These are phyloP conservation scores for Bassia scoparia DNA, from an alignment of 148 eudicot genomes.

Conservation along the genomic window DNA sequence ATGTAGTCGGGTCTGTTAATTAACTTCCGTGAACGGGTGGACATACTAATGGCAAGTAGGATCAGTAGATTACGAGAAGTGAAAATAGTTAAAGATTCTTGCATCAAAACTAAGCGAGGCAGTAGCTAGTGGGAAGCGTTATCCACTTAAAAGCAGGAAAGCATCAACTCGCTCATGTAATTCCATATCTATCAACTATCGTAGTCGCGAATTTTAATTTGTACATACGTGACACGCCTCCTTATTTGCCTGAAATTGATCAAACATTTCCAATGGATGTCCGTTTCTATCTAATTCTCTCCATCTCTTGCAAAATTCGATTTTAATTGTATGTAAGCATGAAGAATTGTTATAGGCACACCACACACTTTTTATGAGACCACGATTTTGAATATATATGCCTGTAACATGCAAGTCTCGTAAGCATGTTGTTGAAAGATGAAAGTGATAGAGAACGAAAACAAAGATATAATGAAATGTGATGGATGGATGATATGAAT, in stretches of 20 bases:
- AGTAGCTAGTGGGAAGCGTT: not conserved
- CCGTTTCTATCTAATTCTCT: slow-evolving; percentile 18
- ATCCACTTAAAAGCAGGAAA: not conserved
- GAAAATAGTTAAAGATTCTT: not conserved
- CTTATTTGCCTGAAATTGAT: slow-evolving; percentile 4
- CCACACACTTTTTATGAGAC: no score
- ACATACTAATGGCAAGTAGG: no score
- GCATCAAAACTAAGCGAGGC: not conserved
- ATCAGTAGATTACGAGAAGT: no score
- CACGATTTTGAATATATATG: no score
- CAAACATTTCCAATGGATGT: slow-evolving; percentile 10
- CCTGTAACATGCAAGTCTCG: no score
- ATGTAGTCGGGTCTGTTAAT: no score
- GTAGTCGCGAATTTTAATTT: not conserved
- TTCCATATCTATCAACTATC: not conserved
- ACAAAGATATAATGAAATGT: no score
- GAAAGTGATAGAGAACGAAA: not conserved
- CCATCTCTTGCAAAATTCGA: no score
- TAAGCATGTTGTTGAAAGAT: slow-evolving; percentile 18
- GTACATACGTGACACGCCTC: no score
- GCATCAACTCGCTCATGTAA: not conserved
- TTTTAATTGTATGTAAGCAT: no score
- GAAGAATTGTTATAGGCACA: no score
- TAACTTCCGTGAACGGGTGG: no score
- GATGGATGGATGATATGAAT: slow-evolving; percentile 7